Conservation (phyloP, 352 stramenopile genomes). For the Phytopythium delawarense region DNA sequence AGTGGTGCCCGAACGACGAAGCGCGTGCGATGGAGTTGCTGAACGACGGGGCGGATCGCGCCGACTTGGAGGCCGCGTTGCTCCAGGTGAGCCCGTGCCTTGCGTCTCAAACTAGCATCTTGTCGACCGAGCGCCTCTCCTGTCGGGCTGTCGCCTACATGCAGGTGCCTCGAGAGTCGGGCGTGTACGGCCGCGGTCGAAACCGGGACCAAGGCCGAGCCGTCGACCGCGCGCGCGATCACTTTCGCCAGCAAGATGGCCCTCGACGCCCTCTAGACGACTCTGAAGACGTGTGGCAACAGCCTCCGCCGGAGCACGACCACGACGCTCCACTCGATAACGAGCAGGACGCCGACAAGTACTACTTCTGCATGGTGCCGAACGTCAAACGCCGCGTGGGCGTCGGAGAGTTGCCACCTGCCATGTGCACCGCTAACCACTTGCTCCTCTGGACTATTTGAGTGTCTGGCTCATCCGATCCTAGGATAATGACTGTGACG, state of each 20-base stretch:
- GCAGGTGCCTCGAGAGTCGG: not conserved
- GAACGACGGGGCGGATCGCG: no score
- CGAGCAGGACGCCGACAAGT: not conserved
- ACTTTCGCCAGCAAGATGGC: not conserved
- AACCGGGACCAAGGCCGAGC: not conserved
- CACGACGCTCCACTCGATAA: not conserved
- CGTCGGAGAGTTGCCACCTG: no score
- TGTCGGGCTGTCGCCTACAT: not conserved
- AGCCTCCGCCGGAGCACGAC: not conserved
- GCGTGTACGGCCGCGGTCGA: not conserved
- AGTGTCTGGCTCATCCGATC: no score
- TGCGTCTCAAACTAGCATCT: not conserved
- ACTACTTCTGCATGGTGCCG: constrained; percentile 5
- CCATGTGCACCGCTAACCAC: no score
- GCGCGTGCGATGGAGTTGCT: not conserved
- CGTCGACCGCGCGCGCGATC: not conserved
- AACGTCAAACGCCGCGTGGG: no score
- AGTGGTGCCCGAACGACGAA: not conserved
- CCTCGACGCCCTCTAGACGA: not conserved
- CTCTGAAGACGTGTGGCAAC: not conserved
- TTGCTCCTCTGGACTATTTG: no score
- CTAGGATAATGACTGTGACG: no score
- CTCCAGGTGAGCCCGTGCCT: not conserved
- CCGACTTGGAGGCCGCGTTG: not conserved
- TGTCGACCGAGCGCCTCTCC: not conserved